These are phyloP conservation scores for Microbotryum scabiosae DNA, from an alignment of 1,284 basidiomycete species.

Conservation along the genomic window DNA sequence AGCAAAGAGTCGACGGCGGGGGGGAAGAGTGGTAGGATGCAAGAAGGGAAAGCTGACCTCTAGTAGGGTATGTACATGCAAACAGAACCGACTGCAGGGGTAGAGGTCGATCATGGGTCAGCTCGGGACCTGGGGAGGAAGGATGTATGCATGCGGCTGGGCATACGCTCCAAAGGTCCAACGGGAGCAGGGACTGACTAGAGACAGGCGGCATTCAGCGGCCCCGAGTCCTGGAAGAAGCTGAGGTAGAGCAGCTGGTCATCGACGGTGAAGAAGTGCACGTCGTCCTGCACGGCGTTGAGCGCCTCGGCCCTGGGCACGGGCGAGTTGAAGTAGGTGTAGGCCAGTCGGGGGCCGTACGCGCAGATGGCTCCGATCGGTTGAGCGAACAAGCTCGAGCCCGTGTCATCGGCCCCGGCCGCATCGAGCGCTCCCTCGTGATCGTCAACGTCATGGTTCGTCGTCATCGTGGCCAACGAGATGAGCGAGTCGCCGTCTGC, in stretches of 20 bases:
- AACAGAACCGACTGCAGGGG: slow-evolving; percentile 57
- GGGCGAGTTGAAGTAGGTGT: slow-evolving; percentile 30
- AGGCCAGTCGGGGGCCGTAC: slow-evolving; percentile 29
- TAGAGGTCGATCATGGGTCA: not conserved
- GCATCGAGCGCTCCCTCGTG: not conserved
- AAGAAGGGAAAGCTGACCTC: slow-evolving; percentile 49
- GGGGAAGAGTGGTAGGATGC: slow-evolving; percentile 6
- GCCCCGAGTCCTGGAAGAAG: slow-evolving; percentile 93
- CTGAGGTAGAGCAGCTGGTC: slow-evolving; percentile 84
- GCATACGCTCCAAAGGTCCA: not conserved
- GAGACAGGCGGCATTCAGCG: slow-evolving; percentile 82
- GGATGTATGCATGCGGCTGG: not conserved
- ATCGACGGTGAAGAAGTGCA: slow-evolving; percentile 56
- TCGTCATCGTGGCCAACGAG: not conserved
- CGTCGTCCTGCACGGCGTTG: slow-evolving; percentile 17
- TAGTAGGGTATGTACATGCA: slow-evolving; percentile 78
- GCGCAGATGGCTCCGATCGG: slow-evolving; percentile 25
- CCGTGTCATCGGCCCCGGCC: not conserved
- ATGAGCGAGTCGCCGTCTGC: slow-evolving; percentile 19
- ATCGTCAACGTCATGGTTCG: not conserved
- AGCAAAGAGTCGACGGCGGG: not conserved
- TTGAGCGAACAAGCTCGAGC: not conserved
- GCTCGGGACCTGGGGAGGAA: not conserved
- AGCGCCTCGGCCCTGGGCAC: slow-evolving; percentile 20
- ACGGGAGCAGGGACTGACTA: slow-evolving; percentile 43